These are phyloP conservation scores for Penicillium chermesinum DNA, from an alignment of 495 filamentous ascomycete species.

Conservation along the genomic window DNA sequence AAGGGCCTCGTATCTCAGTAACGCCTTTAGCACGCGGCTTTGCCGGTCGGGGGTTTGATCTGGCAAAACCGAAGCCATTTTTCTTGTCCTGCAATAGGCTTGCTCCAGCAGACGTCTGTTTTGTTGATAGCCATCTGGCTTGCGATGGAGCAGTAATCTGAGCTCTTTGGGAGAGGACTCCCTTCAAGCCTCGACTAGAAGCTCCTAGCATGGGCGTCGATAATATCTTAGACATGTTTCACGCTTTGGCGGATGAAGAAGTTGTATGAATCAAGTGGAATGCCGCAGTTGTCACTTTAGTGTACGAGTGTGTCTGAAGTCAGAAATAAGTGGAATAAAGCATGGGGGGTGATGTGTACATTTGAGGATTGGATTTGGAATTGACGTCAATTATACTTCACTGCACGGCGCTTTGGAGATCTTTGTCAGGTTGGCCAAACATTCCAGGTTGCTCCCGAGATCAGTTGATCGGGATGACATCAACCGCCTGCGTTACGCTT, in stretches of 20 bases:
- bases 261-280: too few relatives aligned
- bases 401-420: too few relatives aligned
- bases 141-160: background rate
- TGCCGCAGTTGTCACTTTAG: too few relatives aligned
- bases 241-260: background rate
- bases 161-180: background rate
- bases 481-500: too few relatives aligned
- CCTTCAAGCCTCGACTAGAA: background rate
- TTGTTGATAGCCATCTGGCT: constrained; percentile 18
- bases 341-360: too few relatives aligned
- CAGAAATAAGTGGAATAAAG: too few relatives aligned
- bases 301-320: too few relatives aligned
- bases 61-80: constrained; percentile 49
- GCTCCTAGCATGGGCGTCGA: background rate
- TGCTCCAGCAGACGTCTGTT: constrained; percentile 9
- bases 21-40: constrained; percentile 49
- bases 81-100: constrained; percentile 48
- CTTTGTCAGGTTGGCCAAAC: too few relatives aligned
- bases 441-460: too few relatives aligned
- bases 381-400: constrained; percentile 28
- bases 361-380: background rate
- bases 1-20: constrained; percentile 54
- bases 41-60: constrained; percentile 45
- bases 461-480: constrained; percentile 3
- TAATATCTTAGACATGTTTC: background rate